These are phyloP conservation scores for Xylona heveae DNA, from an alignment of 495 filamentous ascomycete genomes.

Conservation along the genomic window DNA sequence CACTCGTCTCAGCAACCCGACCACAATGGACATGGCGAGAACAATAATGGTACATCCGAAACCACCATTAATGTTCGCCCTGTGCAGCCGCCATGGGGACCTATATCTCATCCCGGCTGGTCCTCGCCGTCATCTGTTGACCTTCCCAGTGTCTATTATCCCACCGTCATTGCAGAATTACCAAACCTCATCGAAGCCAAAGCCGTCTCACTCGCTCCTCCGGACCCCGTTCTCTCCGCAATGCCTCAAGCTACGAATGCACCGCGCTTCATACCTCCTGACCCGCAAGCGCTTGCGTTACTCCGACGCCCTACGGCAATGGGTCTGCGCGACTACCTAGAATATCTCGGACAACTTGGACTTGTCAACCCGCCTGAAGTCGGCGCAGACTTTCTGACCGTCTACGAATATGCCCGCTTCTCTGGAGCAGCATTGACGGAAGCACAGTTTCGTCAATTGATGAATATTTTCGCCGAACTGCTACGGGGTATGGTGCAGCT, in stretches of 20 bases:
- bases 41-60: too few relatives aligned
- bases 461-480: constrained; percentile 73
- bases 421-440: constrained; percentile 38
- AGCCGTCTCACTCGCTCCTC: constrained; percentile 61
- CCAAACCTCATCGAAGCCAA: constrained; percentile 86
- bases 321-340: constrained; percentile 65
- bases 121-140: constrained; percentile 53
- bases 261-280: constrained; percentile 22
- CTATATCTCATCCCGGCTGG: constrained; percentile 76
- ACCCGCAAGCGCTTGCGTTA: constrained; percentile 41
- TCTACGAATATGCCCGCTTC: constrained; percentile 75
- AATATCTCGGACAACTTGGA: constrained; percentile 40
- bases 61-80: constrained; percentile 14
- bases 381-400: constrained; percentile 38
- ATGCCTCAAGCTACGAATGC: constrained; percentile 6
- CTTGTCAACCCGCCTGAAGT: constrained; percentile 33
- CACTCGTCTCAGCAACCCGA: constrained; percentile 10
- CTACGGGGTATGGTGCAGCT: constrained; percentile 52
- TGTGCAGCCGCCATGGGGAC: constrained; percentile 40
- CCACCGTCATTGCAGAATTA: constrained; percentile 62
- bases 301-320: constrained; percentile 50
- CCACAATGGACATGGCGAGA: too few relatives aligned
- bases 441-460: constrained; percentile 52
- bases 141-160: constrained; percentile 60
- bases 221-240: constrained; percentile 22